Evolutionary conservation across 306 rosid genomes (phyloP), one percentile per base, ranked within the genome.

Genomic region (Vigna hirtella): DNA sequence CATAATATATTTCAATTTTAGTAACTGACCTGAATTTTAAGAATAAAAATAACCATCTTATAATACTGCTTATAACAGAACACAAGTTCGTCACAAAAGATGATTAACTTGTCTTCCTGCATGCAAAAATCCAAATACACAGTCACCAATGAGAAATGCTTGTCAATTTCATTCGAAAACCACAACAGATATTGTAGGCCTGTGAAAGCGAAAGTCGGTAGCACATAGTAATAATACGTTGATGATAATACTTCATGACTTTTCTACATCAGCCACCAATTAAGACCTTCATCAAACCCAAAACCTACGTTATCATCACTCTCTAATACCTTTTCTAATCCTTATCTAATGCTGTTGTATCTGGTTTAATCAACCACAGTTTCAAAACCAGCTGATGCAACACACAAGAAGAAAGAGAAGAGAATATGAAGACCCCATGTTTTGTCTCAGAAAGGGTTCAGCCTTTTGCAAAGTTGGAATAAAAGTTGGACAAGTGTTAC

Each of bases 221-320:
- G 84, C 81, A n/a, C 81, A 32, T 72, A 17, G 2, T 55, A 30
- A 34, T 55, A 4, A 34, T 34, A 67, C 66, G 32, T 20, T 17
- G 14, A 32, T 69, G 50, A 45, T 45, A 12, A 8, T 9, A 8
- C 14, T 63, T 79, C 73, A 24, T 61, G 66, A 52, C 36, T 76
- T 81, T 63, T 87, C 85, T 56, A 81, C 72, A 42, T 78, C 86
- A 71, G 17, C 87, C 75, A 72, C 85, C 76, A 63, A 51, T 68
- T 77, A 49, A 63, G 81, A 77, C 79, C 16, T 50, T 43, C 38
- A 74, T 79, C 85, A 85, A 71, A 15, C 15, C 70, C 62, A 55
- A 34, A 12, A 16, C 57, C 40, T 36, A 36, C 2, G 6, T 72
- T 10, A 45, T 45, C 15, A 49, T 74, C 16, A 64, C 26, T 74